Percentiles rank a stretch among this genome's conserved stretches.
phyloP scores from a whole-genome alignment of 768 basidiomycete genomes.

The Favolaschia claudopus region DNA sequence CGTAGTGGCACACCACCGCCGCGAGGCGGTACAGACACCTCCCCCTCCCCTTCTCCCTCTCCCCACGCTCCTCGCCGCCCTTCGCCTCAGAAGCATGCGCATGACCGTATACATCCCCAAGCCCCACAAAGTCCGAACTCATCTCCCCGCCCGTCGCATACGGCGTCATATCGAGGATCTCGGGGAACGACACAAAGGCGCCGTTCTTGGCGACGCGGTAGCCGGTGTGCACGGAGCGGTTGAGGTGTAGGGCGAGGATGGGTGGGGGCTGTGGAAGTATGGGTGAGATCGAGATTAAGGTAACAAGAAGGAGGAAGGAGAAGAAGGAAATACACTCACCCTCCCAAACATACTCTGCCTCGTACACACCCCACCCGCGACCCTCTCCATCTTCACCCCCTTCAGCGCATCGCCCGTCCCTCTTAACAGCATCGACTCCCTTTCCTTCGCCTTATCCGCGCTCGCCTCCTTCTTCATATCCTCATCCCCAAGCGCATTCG shows the following conservation, averaged over 20 bases:
- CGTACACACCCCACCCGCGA: slow-evolving; percentile 76
- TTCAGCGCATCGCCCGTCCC: slow-evolving; percentile 46
- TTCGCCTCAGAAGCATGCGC: no score
- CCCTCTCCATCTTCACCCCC: slow-evolving; percentile 81
- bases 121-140: no score
- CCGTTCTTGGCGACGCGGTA: no score
- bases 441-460: background rate
- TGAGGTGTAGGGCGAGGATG: no score
- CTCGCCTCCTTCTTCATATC: background rate
- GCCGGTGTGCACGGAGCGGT: no score
- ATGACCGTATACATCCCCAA: no score
- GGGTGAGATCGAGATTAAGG: slow-evolving; percentile 73
- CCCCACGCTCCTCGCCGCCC: background rate
- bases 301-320: no score
- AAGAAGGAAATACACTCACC: no score
- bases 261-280: no score
- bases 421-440: slow-evolving; percentile 7
- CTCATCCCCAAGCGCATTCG: background rate
- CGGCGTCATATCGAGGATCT: no score
- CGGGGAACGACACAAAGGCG: no score
- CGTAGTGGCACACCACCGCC: slow-evolving; percentile 92
- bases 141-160: no score
- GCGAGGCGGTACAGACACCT: slow-evolving; percentile 82
- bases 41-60: background rate
- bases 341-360: slow-evolving; percentile 94